Percentiles rank a stretch among this genome's conserved stretches.
These are phyloP conservation scores for Pholiota conissans DNA, from an alignment of 768 basidiomycete genomes.

Conservation along the genomic window DNA sequence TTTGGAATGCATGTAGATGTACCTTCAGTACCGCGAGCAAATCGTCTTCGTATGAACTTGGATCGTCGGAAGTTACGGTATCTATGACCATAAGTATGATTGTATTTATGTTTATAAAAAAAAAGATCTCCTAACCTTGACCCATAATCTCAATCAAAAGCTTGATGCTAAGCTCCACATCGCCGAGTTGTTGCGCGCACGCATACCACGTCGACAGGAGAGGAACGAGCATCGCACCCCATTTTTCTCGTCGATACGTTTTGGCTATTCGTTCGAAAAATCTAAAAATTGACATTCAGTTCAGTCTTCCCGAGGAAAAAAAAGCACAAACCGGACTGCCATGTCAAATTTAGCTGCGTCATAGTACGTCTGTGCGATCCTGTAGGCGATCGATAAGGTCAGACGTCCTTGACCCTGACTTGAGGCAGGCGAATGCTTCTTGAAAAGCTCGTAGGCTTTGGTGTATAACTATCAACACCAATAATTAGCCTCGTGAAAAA, in stretches of 20 bases:
- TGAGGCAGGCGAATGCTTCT: slow-evolving; percentile 57
- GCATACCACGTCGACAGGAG: slow-evolving; percentile 80
- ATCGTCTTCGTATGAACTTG: slow-evolving; percentile 61
- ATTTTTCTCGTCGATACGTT: slow-evolving; percentile 84
- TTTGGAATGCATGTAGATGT: slow-evolving; percentile 3
- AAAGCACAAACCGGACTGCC: slow-evolving; percentile 71
- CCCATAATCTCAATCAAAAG: slow-evolving; percentile 84
- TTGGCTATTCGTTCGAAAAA: slow-evolving; percentile 93
- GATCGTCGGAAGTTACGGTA: slow-evolving; percentile 43
- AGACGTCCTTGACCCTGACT: slow-evolving; percentile 69
- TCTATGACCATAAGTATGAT: slow-evolving; percentile 23
- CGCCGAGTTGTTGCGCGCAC: slow-evolving; percentile 76
- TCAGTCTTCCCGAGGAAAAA: neutral
- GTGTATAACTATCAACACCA: slow-evolving; percentile 73
- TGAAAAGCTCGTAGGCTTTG: slow-evolving; percentile 92
- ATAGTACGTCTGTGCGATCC: slow-evolving; percentile 86
- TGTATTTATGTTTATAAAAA: neutral
- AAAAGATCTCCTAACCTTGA: slow-evolving; percentile 66
- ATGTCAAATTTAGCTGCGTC: slow-evolving; percentile 81
- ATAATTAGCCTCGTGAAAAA: neutral
- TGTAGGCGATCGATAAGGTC: slow-evolving; percentile 88
- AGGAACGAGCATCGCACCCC: slow-evolving; percentile 72
- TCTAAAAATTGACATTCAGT: slow-evolving; percentile 37
- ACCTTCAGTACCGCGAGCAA: slow-evolving; percentile 75
- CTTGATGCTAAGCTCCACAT: slow-evolving; percentile 73